These are phyloP conservation scores for Euphorbia schlechtendalii DNA, from an alignment of 441 rosid species.

Conservation along the genomic window DNA sequence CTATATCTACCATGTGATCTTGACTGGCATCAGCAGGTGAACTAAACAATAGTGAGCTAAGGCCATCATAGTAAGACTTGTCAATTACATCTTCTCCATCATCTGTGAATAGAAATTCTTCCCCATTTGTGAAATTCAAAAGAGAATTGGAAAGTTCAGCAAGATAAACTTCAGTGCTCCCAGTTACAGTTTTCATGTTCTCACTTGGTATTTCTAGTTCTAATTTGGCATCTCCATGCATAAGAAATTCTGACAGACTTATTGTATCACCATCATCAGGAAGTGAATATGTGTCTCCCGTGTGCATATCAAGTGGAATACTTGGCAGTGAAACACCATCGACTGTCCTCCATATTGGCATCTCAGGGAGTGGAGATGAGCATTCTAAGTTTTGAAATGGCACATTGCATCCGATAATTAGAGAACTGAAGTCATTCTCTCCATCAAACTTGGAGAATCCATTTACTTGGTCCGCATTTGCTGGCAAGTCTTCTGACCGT, in stretches of 20 bases:
- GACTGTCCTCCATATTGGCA: constrained; percentile 40
- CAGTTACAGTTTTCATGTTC: constrained; percentile 31
- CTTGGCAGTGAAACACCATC: constrained; percentile 36
- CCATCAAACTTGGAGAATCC: constrained; percentile 33
- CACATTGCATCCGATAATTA: constrained; percentile 28
- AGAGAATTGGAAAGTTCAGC: constrained; percentile 60
- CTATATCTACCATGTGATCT: constrained; percentile 28
- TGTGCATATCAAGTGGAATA: constrained; percentile 26
- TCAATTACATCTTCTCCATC: constrained; percentile 57
- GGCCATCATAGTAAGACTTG: constrained; percentile 62
- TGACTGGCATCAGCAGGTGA: constrained; percentile 42
- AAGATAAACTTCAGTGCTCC: constrained; percentile 44
- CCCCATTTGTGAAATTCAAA: constrained; percentile 39
- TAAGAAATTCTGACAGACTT: constrained; percentile 33
- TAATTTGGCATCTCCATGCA: constrained; percentile 32
- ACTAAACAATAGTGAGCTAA: constrained; percentile 54
- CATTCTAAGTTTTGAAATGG: constrained; percentile 35
- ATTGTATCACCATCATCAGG: constrained; percentile 22
- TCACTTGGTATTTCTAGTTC: constrained; percentile 31
- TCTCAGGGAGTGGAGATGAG: constrained; percentile 40
- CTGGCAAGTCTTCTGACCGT: constrained; percentile 25
- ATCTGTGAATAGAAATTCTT: constrained; percentile 46
- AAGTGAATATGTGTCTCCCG: constrained; percentile 29
- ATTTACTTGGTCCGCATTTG: constrained; percentile 23
- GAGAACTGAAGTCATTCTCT: constrained; percentile 33